Evolutionary conservation across 2,329 filamentous ascomycete genomes (phyloP).

Genomic region (Beauveria sp.): DNA sequence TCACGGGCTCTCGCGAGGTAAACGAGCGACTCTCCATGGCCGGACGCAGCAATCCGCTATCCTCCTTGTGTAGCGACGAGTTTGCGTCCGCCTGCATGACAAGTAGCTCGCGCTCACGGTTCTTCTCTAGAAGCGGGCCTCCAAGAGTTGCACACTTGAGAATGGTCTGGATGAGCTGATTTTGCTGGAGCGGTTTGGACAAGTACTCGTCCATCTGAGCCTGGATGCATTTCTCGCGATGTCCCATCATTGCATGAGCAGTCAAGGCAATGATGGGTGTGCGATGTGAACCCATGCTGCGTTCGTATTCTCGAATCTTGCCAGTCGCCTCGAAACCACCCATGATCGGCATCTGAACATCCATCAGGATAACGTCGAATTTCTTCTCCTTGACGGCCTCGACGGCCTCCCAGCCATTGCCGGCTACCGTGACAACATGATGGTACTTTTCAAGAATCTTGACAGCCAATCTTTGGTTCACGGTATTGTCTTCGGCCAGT

Average conservation of each 20-base stretch:
- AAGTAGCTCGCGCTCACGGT: conserved; percentile 52
- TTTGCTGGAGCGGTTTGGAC: conserved; percentile 93
- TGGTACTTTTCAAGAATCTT: conserved; percentile 98
- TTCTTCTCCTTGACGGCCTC: conserved; percentile 86
- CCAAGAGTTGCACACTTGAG: conserved; percentile 93
- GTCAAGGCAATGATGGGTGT: conserved; percentile 96
- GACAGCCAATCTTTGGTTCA: conserved; percentile 92
- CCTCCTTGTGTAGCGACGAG: conserved; percentile 32
- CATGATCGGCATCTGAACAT: conserved; percentile 99
- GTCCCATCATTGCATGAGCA: conserved; percentile 96
- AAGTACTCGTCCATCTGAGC: conserved; percentile 99
- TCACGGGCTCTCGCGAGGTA: conserved; percentile 58
- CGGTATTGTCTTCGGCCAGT: conserved; percentile 91
- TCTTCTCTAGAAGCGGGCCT: conserved; percentile 72
- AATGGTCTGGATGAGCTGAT: conserved; percentile 95
- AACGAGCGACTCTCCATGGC: conserved; percentile 52
- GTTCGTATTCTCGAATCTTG: conserved; percentile 94
- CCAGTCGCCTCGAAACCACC: conserved; percentile 95
- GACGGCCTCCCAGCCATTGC: conserved; percentile 88
- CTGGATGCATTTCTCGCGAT: conserved; percentile 95
- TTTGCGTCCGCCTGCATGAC: conserved; percentile 43
- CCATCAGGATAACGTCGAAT: conserved; percentile 97
- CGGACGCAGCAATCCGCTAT: conserved; percentile 31
- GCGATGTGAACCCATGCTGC: conserved; percentile 67
- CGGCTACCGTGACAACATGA: conserved; percentile 83